Evolutionary conservation across 2,329 filamentous ascomycete species (phyloP).

Genomic region (Nigrospora osmanthi): DNA sequence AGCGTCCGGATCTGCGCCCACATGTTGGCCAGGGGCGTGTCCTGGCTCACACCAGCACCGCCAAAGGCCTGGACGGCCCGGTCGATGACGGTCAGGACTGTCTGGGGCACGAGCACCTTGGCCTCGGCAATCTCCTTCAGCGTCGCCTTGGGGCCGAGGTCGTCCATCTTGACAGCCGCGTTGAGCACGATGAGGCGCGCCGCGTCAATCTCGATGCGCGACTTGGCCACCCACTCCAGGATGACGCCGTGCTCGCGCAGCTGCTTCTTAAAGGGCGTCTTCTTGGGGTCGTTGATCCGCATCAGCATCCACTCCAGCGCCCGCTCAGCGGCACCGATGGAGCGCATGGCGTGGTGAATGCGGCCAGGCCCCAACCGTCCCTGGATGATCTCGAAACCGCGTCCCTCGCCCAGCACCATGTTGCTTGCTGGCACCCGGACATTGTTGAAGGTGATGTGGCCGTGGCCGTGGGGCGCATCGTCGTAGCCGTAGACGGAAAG

Average conservation of each 20-base stretch:
- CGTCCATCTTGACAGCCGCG: constrained; percentile 91
- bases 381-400: constrained; percentile 97
- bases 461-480: constrained; percentile 96
- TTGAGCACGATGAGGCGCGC: constrained; percentile 87
- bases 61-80: constrained; percentile 90
- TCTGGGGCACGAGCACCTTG: constrained; percentile 83
- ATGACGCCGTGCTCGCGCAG: constrained; percentile 88
- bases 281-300: constrained; percentile 83
- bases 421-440: constrained; percentile 79
- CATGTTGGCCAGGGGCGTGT: constrained; percentile 82
- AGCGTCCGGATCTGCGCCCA: constrained; percentile 77
- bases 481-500: constrained; percentile 92
- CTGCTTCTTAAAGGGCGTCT: constrained; percentile 85
- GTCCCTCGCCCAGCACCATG: constrained; percentile 86
- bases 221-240: constrained; percentile 88
- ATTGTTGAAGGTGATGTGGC: constrained; percentile 82
- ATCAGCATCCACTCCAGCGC: constrained; percentile 93
- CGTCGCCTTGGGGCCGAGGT: constrained; percentile 78
- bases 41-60: constrained; percentile 84
- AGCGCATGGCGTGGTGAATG: constrained; percentile 97
- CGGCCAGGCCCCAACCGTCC: constrained; percentile 90
- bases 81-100: constrained; percentile 81
- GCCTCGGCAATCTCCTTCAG: constrained; percentile 92
- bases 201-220: constrained; percentile 88
- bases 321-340: constrained; percentile 82